These are phyloP conservation scores for Sonneratia caseolaris DNA, from an alignment of 345 rosid species.

Conservation along the genomic window DNA sequence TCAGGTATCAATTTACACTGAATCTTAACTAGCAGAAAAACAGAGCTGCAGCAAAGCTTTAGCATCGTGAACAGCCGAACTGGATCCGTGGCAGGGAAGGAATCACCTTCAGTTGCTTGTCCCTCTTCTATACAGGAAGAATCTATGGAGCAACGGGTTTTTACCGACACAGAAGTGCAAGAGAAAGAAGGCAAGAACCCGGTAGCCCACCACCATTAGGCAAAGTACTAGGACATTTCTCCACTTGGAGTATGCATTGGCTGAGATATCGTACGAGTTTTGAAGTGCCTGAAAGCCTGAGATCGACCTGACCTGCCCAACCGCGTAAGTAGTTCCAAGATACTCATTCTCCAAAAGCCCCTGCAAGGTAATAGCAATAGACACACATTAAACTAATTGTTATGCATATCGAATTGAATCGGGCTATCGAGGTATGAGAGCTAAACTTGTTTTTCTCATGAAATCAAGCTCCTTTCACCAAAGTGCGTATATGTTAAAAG, in stretches of 20 bases:
- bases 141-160: slow-evolving; percentile 22
- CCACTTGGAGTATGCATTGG: slow-evolving; percentile 72
- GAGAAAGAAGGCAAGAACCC: slow-evolving; percentile 49
- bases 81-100: neutral
- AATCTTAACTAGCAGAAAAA: neutral
- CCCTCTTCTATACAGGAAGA: slow-evolving; percentile 24
- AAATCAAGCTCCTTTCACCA: neutral
- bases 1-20: neutral
- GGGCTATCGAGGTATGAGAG: neutral
- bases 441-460: neutral
- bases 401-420: neutral
- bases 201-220: slow-evolving; percentile 74
- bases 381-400: neutral
- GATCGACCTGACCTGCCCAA: slow-evolving; percentile 87
- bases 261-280: slow-evolving; percentile 67
- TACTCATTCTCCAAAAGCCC: slow-evolving; percentile 96
- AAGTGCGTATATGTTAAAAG: neutral
- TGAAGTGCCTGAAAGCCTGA: slow-evolving; percentile 72
- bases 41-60: slow-evolving; percentile 6
- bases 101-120: slow-evolving; percentile 36
- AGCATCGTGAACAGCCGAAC: neutral
- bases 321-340: slow-evolving; percentile 66
- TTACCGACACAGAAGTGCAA: slow-evolving; percentile 43
- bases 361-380: slow-evolving; percentile 20
- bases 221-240: slow-evolving; percentile 62